Evolutionary conservation across 768 basidiomycete species (phyloP).

Genomic region (Lactifluus pinguis): DNA sequence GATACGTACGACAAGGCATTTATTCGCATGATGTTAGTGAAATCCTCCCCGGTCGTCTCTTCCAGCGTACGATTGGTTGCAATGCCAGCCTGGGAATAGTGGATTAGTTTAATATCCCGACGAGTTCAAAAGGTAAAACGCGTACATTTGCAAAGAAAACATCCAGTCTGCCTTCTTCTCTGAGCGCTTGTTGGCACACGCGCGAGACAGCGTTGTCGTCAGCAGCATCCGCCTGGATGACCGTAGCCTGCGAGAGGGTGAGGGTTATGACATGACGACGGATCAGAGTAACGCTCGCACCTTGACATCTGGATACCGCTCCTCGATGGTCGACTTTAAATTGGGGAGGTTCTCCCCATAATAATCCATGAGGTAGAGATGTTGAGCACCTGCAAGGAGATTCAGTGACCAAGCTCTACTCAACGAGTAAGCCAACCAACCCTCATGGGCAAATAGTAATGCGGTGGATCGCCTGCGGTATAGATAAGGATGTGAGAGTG

Average conservation of each 20-base stretch:
- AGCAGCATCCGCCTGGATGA: conserved; percentile 73
- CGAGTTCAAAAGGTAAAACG: conserved; percentile 1
- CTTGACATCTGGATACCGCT: conserved; percentile 69
- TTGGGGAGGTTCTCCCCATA: conserved; percentile 57
- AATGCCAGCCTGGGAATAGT: conserved; percentile 52
- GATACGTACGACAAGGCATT: conserved; percentile 53
- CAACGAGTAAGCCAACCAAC: conserved; percentile 27
- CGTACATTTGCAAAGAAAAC: conserved; percentile 93
- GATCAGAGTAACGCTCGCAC: conserved; percentile 30
- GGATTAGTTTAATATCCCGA: neutral
- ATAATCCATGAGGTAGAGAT: conserved; percentile 72
- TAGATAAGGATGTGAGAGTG: neutral
- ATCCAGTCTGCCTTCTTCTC: conserved; percentile 81
- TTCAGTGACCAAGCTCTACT: neutral
- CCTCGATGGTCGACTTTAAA: conserved; percentile 58
- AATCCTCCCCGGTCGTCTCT: conserved; percentile 51
- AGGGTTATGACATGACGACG: neutral
- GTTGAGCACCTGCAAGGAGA: conserved; percentile 50
- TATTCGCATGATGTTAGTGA: conserved; percentile 69
- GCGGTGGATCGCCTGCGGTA: conserved; percentile 55
- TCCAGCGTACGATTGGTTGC: conserved; percentile 36
- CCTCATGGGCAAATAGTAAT: conserved; percentile 72
- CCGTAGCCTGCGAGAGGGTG: conserved; percentile 53
- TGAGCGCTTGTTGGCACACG: conserved; percentile 61
- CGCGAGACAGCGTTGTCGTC: conserved; percentile 59